Base-by-base conservation (phyloP, 495 filamentous ascomycete genomes). In the Aspergillus cristatus region DNA sequence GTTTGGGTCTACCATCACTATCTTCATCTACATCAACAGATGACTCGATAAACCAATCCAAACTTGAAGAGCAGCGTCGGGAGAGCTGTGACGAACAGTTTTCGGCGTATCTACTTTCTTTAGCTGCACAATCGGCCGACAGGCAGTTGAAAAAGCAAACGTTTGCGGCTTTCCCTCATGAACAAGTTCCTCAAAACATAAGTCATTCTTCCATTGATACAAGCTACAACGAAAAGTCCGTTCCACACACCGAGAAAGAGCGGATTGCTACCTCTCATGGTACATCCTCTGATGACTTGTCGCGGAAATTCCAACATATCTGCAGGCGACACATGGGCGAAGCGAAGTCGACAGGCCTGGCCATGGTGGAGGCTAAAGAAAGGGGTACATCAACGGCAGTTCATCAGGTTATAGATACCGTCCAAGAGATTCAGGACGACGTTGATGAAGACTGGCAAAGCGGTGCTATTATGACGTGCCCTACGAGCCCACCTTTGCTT, bases 401-500 rank as follows among this genome's bases (percentile, higher is more conserved):
- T 13, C 31, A 34, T 16, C 55, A 41, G 51, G 47, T 48, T 24
- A 45, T 31, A 18, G 55, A 43, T 51, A 48, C 47, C 36, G 43
- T 40, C 18, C 50, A 50, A 32, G 47, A 54, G 43, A 24, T 37
- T 18, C 40, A 46, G 7, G 20, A 8, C 20, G 43, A 43, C 13
- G 47, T 39, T 14, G 53, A 56, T 11, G 57, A 62, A 43, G 63
- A 55, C 32, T 60, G 51, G 49, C 63, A 61, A 42, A 68, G 54
- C 53, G 63, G 70, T 54, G 48, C 53, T 41, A 8, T 8, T 24
- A 24, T 24, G 20, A 24, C 20, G 10, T 62, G 62, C 30, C 66
- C 63, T 8, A 68, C 69, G 5, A 75, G 67, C 42, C 88, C 89
- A 13, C 89, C 88, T 2, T 90, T 94, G 86, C 75, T 93, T 6